Evolutionary conservation across 192 early-diverging fungal genomes (phyloP), one percentile per base, ranked within the genome.

Genomic region (Backusella macrospora): DNA sequence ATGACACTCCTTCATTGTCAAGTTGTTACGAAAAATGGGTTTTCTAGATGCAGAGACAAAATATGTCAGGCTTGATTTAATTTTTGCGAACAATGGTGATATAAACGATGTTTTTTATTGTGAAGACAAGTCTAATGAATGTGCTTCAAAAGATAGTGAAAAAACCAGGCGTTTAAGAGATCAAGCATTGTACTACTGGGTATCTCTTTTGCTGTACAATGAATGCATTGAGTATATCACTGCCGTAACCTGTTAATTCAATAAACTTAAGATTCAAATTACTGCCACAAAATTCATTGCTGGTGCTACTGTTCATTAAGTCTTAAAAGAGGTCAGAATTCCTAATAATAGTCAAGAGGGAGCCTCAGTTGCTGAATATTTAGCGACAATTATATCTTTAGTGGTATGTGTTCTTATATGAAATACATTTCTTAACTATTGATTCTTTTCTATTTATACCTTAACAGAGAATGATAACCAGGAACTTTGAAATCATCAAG

Each of bases 51-150:
- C 23, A 65, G 14, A 65, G 8, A 65, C 63, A 65, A 65, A 65
- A 65, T 6, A 65, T 65, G 6, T 65, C 63, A 65, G 63, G 63
- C 63, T 65, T 65, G 63, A 65, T 65, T 65, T 65, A 10, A 65
- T 65, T 65, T 65, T 65, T 65, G 40, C 38, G 13, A 65, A 39
- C 63, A 65, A 15, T 65, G 14, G 63, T 65, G 63, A 8, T 65
- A 2, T 65, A 65, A 65, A 65, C 63, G 15, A 65, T 65, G 38
- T 38, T 15, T 65, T 65, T 65, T 65, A 65, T 65, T 65, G 63
- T 65, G 15, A 65, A 40, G 63, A 39, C 38, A 65, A 65, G 38
- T 38, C 63, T 65, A 13, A 65, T 65, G 37, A 65, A 65, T 38
- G 26, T 65, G 26, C 37, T 65, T 65, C 3, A 65, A 65, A 65